phyloP scores from a whole-genome alignment of 768 basidiomycete species.

The Rhodotorula babjevae region DNA sequence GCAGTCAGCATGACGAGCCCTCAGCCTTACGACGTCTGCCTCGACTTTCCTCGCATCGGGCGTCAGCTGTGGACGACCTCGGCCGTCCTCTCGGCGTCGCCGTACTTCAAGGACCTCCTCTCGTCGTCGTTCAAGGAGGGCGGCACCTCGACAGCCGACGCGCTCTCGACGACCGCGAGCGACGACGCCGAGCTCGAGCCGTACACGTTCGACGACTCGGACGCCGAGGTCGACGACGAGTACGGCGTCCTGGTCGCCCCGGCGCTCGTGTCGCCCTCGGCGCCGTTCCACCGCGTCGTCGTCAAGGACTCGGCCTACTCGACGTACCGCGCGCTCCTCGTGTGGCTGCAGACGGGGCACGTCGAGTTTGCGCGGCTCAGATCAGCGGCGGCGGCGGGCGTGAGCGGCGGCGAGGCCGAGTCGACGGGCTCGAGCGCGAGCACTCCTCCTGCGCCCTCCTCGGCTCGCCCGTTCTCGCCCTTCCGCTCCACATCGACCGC shows the following conservation, averaged over 20 bases:
- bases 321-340: conserved; percentile 17
- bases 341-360: background rate
- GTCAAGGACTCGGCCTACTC: background rate
- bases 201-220: conserved; percentile 1
- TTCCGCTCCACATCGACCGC: too few species aligned
- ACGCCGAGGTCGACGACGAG: background rate
- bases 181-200: too few species aligned
- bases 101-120: conserved; percentile 10
- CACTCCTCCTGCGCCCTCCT: conserved; percentile 8
- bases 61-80: conserved; percentile 4
- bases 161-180: too few species aligned
- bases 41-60: background rate
- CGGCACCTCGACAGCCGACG: too few species aligned
- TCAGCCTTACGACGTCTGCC: conserved; percentile 1
- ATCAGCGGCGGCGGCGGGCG: too few species aligned
- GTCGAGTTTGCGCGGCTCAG: too few species aligned
- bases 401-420: too few species aligned
- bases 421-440: too few species aligned
- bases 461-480: background rate
- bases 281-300: background rate
- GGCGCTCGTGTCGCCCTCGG: too few species aligned
- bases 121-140: background rate
- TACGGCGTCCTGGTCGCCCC: too few species aligned
- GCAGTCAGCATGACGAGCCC: too few species aligned
- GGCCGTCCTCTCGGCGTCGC: background rate